These are phyloP conservation scores for Irpex sp. DNA, from an alignment of 1,284 basidiomycete genomes.

Conservation along the genomic window DNA sequence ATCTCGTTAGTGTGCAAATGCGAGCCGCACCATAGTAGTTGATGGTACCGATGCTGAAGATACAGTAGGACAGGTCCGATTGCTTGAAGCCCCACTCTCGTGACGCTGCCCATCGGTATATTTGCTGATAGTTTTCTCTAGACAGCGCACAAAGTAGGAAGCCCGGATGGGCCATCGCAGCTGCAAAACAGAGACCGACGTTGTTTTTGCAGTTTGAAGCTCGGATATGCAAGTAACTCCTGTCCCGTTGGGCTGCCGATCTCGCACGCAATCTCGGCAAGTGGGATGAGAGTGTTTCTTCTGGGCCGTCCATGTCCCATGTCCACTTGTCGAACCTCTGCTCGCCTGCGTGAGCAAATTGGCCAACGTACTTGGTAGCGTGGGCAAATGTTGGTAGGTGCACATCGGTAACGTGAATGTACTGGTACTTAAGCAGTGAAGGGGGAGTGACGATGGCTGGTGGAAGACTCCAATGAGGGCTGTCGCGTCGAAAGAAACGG, in stretches of 20 bases:
- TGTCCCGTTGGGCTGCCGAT: background rate
- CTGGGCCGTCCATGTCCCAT: background rate
- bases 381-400: background rate
- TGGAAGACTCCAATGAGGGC: background rate
- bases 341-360: background rate
- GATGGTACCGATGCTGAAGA: too few relatives aligned
- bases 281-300: background rate
- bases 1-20: too few relatives aligned
- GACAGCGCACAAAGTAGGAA: background rate
- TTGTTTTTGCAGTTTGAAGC: background rate
- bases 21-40: too few relatives aligned
- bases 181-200: background rate
- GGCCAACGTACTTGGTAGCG: background rate
- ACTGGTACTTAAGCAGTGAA: background rate
- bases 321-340: background rate
- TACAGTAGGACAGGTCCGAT: too few relatives aligned
- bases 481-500: background rate
- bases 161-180: background rate
- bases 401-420: background rate
- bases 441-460: background rate
- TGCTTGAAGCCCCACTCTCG: background rate
- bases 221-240: background rate
- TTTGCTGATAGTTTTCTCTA: background rate
- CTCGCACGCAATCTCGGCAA: background rate
- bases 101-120: background rate